Evolutionary conservation across 345 rosid species (phyloP).

Genomic region (Syzygium jambos): DNA sequence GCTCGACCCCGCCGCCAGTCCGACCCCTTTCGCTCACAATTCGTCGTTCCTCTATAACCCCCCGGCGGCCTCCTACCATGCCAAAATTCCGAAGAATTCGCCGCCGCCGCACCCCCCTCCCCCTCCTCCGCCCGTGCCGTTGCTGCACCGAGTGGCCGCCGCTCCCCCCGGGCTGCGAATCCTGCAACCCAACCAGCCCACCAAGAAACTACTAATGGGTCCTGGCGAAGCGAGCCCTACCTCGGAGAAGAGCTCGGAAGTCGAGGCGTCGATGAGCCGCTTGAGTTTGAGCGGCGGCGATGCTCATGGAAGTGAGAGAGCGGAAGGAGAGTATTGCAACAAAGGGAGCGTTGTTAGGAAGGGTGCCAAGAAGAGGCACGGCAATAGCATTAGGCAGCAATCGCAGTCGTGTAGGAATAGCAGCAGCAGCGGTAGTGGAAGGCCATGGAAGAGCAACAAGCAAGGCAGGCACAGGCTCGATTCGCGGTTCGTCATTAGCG

Average conservation of each 20-base stretch:
- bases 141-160: neutral
- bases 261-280: constrained; percentile 18
- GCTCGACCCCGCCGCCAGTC: constrained; percentile 6
- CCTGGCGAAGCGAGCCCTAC: constrained; percentile 18
- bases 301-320: neutral
- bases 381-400: constrained; percentile 12
- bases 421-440: constrained; percentile 18
- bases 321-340: neutral
- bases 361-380: constrained; percentile 11
- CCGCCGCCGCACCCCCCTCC: constrained; percentile 4
- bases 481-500: constrained; percentile 48
- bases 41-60: neutral
- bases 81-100: neutral
- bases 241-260: neutral
- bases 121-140: constrained; percentile 3
- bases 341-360: neutral
- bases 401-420: neutral
- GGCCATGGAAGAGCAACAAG: constrained; percentile 38
- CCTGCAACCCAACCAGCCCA: neutral
- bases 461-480: constrained; percentile 31
- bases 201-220: neutral
- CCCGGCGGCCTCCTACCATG: neutral
- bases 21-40: neutral
- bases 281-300: constrained; percentile 14
- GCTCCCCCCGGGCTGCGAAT: neutral